These are phyloP conservation scores for Coleophoma cylindrospora DNA, from an alignment of 2,329 filamentous ascomycete species.

Conservation along the genomic window DNA sequence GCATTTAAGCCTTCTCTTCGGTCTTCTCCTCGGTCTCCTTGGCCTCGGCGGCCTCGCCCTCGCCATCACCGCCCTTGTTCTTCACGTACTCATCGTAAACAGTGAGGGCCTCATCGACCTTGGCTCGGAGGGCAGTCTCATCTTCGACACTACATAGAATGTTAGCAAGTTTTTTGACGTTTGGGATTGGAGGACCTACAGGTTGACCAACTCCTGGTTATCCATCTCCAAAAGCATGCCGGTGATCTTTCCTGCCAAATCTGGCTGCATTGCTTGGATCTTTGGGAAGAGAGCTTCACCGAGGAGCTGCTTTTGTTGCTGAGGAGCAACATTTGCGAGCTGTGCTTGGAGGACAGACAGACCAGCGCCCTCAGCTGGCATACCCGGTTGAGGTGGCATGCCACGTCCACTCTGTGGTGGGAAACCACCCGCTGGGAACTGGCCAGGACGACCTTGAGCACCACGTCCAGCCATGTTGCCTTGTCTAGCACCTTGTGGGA, in stretches of 20 bases:
- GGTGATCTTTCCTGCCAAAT: constrained; percentile 97
- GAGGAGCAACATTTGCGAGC: constrained; percentile 48
- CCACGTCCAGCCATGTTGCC: constrained; percentile 30
- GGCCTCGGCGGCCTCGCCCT: constrained; percentile 31
- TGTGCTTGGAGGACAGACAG: constrained; percentile 48
- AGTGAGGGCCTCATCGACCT: constrained; percentile 94
- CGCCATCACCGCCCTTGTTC: constrained; percentile 34
- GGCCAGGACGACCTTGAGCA: constrained; percentile 29
- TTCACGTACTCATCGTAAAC: constrained; percentile 99
- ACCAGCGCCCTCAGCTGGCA: constrained; percentile 24
- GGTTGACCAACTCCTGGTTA: constrained; percentile 84
- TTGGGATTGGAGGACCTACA: constrained; percentile 62
- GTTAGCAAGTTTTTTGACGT: constrained; percentile 20
- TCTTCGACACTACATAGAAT: constrained; percentile 68
- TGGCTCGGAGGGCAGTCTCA: constrained; percentile 80
- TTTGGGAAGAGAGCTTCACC: constrained; percentile 98
- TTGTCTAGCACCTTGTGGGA: constrained; percentile 46
- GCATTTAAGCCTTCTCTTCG: constrained; percentile 47
- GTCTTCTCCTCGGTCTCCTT: constrained; percentile 47
- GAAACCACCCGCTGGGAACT: constrained; percentile 26
- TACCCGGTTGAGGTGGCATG: constrained; percentile 25
- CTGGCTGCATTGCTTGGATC: constrained; percentile 90
- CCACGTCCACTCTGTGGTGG: constrained; percentile 30
- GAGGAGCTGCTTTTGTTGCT: constrained; percentile 97
- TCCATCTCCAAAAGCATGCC: constrained; percentile 99